phyloP scores from a whole-genome alignment of 2,329 filamentous ascomycete species.

The Aspergillus sergii region DNA sequence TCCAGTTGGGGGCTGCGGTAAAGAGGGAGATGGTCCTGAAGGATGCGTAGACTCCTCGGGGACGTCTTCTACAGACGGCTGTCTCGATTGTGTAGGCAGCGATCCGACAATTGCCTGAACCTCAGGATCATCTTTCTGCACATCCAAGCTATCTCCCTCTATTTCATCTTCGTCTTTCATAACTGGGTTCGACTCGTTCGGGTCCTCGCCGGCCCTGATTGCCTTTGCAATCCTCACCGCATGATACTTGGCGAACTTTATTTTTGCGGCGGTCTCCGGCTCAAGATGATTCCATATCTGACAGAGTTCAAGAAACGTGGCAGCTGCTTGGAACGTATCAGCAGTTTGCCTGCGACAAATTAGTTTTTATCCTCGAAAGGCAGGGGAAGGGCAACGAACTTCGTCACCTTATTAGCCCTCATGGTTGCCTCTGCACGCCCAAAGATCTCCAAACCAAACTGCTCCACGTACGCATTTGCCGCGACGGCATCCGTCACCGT shows the following conservation, averaged over 20 bases:
- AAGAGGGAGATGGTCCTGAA: constrained; percentile 46
- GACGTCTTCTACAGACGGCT: constrained; percentile 63
- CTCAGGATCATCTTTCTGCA: constrained; percentile 68
- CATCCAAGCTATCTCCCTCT: constrained; percentile 45
- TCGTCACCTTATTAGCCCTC: constrained; percentile 78
- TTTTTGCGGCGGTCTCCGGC: constrained; percentile 76
- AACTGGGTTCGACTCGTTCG: constrained; percentile 85
- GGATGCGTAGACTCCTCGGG: constrained; percentile 60
- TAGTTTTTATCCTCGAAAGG: constrained; percentile 15
- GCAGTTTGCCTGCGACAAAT: constrained; percentile 71
- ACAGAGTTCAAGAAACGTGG: constrained; percentile 86
- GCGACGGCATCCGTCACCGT: constrained; percentile 82
- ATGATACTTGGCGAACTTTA: constrained; percentile 97
- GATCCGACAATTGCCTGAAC: constrained; percentile 57
- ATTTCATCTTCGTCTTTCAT: constrained; percentile 50
- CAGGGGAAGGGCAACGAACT: constrained; percentile 47
- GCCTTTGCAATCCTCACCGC: constrained; percentile 88
- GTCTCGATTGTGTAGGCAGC: constrained; percentile 44
- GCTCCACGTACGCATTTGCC: constrained; percentile 89
- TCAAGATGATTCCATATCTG: constrained; percentile 81
- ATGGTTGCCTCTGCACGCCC: constrained; percentile 80
- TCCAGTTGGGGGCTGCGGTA: constrained; percentile 30
- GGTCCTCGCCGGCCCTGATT: constrained; percentile 85
- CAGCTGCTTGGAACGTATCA: constrained; percentile 89
- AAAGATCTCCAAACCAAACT: constrained; percentile 89